Base-by-base conservation (phyloP, 1,139 yeast genomes). In the Pichia sp. region DNA sequence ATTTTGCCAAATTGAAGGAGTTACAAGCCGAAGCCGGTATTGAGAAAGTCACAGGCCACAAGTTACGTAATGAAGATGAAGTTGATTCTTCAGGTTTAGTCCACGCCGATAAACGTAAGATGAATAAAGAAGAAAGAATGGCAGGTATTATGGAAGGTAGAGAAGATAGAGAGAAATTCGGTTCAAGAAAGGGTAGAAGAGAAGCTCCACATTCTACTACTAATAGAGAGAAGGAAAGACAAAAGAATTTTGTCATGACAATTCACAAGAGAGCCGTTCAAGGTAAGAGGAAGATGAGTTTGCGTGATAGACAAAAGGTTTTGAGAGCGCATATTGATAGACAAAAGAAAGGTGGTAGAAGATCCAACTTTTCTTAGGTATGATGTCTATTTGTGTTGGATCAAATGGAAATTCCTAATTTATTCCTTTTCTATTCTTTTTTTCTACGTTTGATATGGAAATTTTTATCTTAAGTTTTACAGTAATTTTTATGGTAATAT, bases 161-260 rank as follows among this genome's bases (percentile, higher is more conserved):
- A 63, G 96, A 88, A 59, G 98, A 81, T 50, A 78, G 97, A 62
- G 95, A 85, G 47, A 82, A 82, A 64, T 90, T 81, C 58, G 96
- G 97, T 33, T 84, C 95, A 23, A 79, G 81, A 62, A 84, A 79
- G 68, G 95, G 95, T 57, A 80, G 79, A 66, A 77, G 88, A 65
- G 92, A 82, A 39, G 52, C 55, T 8, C 75, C 81, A 34, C 95
- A 83, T 60, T 85, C 96, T 38, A 90, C 97, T 26, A 94, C 99
- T 16, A 92, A 92, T 66, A 81, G 79, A 66, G 97, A 94, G 66
- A 92, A 92, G 78, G 95, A 90, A 27, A 77, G 97, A 64, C 87
- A 87, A 88, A 92, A 92, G 95, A 94, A 92, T 68, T 92, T 88
- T 63, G 92, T 94, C 62, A 92, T 92, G 99, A 85, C 85, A 90